Percentiles rank a stretch among this genome's conserved stretches.
Evolutionary conservation across 345 rosid species (phyloP).

Genomic region (Salix udensis): DNA sequence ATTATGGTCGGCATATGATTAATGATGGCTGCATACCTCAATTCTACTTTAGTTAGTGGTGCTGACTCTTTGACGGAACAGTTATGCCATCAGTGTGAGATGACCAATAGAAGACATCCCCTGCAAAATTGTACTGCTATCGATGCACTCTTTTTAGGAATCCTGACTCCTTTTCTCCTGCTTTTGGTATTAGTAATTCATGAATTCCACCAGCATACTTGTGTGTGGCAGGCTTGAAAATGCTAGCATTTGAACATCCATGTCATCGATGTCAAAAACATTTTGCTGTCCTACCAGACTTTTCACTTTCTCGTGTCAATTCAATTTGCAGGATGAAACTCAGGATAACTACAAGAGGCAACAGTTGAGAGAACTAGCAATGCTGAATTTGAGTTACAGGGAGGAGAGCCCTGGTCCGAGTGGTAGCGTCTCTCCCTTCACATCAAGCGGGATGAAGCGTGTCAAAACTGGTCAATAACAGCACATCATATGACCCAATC

Average conservation of each 20-base stretch:
- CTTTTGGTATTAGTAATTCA: neutral
- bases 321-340: constrained; percentile 66
- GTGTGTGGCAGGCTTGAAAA: neutral
- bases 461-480: constrained; percentile 77
- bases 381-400: constrained; percentile 74
- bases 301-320: neutral
- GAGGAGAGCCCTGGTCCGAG: constrained; percentile 92
- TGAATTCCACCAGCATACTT: neutral
- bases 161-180: neutral
- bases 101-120: neutral
- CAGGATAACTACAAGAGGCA: constrained; percentile 89
- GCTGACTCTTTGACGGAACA: neutral
- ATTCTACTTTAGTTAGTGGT: neutral
- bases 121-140: no score
- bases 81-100: neutral
- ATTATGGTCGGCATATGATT: neutral
- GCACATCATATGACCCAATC: neutral
- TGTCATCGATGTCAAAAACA: neutral
- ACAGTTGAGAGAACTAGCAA: constrained; percentile 81
- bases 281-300: neutral
- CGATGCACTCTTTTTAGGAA: neutral
- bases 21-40: neutral
- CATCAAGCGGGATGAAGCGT: constrained; percentile 82
- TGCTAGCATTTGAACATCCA: no score
- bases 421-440: constrained; percentile 86